Base-by-base conservation (phyloP, 331 rosid genomes). In the Malus hybrid region DNA sequence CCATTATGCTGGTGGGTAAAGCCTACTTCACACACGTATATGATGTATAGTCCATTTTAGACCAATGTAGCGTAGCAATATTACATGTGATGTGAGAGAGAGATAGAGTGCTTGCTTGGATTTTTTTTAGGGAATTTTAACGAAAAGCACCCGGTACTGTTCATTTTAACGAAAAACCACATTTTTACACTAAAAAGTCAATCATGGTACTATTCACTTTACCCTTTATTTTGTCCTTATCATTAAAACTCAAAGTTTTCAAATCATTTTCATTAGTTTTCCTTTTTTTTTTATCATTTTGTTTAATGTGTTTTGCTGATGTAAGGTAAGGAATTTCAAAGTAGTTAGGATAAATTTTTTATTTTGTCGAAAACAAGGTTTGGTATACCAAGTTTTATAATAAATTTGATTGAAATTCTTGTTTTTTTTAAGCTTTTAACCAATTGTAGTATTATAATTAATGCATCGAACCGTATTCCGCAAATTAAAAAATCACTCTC, bases 1-100 rank as follows among this genome's bases (percentile, higher is more conserved):
- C 89, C 86, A 86, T 74, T 27, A 76, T 86, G 85, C 76, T 84
- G 86, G 85, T 83, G 83, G 88, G 71, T 61, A 76, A 75, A 76
- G 85, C 61, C 72, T 81, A 82, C 72, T 31, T 79, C 36, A 72
- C 79, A 82, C 36, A 63, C 31, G 0, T 29, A 39, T 60, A 72
- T 27, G 68, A 16, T 15, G 36, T 59, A 82, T 80, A 19, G 60
- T 69, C 61, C 55, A 24, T 24, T 32, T 22, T 39, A 32, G 48
- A 48, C 28, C 44, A 13, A 24, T 5, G 48, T 32, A 8, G 69
- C 69, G 1, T 10, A 32, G 27, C 46, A 65, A 31, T 52, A 52
- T 18, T 42, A 39, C 77, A 73, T 61, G 73, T n/a, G 75, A 71
- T 63, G 67, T 3, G 77, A 19, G 54, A 31, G 34, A 29, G 54